Conservation (phyloP, 345 rosid species). For the Sonneratia caseolaris region DNA sequence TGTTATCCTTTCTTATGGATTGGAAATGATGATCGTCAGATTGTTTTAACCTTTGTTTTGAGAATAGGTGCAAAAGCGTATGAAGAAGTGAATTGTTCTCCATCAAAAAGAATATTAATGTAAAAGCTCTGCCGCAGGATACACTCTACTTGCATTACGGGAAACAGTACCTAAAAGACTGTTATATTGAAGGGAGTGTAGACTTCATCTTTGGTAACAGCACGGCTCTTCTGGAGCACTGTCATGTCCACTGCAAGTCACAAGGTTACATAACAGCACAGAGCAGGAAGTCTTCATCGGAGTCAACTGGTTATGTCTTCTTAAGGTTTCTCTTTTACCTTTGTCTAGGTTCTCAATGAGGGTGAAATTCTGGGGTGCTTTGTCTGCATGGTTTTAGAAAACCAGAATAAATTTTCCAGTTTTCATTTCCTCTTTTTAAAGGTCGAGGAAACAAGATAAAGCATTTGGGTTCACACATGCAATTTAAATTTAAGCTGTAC, state of each 20-base stretch:
- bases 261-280: slow-evolving; percentile 86
- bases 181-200: slow-evolving; percentile 85
- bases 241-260: slow-evolving; percentile 92
- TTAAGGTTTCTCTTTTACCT: slow-evolving; percentile 38
- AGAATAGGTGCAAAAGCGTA: background rate
- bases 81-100: background rate
- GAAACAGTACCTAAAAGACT: slow-evolving; percentile 78
- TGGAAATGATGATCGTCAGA: background rate
- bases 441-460: background rate
- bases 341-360: background rate
- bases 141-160: slow-evolving; percentile 90
- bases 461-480: too few relatives aligned
- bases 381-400: background rate
- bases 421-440: background rate
- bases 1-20: background rate
- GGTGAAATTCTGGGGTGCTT: background rate
- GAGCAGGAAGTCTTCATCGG: slow-evolving; percentile 91
- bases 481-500: background rate
- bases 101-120: background rate
- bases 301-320: slow-evolving; percentile 84
- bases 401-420: background rate
- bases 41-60: background rate
- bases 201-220: slow-evolving; percentile 97
- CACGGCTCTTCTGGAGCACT: slow-evolving; percentile 86
- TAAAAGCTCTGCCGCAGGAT: slow-evolving; percentile 38